Base-by-base conservation (phyloP, 495 filamentous ascomycete genomes). In the Oidiodendron maius region DNA sequence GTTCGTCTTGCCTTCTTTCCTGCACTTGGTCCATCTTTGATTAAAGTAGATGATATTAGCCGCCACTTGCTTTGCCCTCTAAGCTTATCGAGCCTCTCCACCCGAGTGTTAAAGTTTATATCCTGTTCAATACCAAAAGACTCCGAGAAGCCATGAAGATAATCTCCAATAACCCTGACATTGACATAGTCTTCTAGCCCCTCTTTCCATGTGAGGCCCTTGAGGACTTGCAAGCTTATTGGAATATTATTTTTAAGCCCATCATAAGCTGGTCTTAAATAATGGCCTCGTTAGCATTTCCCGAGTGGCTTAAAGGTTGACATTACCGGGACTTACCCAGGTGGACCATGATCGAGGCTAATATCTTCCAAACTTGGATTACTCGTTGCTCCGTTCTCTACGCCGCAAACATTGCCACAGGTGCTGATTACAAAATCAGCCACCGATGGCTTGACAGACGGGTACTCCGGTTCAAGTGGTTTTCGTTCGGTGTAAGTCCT, bases 241-340 rank as follows among this genome's bases (percentile, higher is more conserved):
- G 81, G 69, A 4, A 87, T 75, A 59, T 87, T 87, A 44, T 81
- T 88, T 22, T 64, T 75, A 10, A 87, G 63, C 16, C 79, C 78
- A 3, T 70, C 68, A 48, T 87, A 87, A 53, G 76, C 72, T 17
- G 71, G 72, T 13, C 73, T 75, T 23, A 38, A 48, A 4, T 40
- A 32, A 35, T 16, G 25, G 30, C 11, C 9, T 20, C 28, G 3
- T 40, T 47, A 30, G 38, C 11, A 42, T 15, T 24, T 15, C 13
- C 26, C 4, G 10, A 35, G 21, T 1, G n/a, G n/a, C n/a, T 15
- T 41, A 43, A 15, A 16, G 3, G 28, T 25, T 16, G 35, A 12
- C 6, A 12, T 72, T 70, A 23, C 15, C 3, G 16, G 16, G 15
- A 44, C 44, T 39, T 24, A 53, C 50, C 76, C 72, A 11, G 76